Evolutionary conservation across 495 filamentous ascomycete genomes (phyloP), one percentile per base, ranked within the genome.

Genomic region (Friedmanniomyces simplex): DNA sequence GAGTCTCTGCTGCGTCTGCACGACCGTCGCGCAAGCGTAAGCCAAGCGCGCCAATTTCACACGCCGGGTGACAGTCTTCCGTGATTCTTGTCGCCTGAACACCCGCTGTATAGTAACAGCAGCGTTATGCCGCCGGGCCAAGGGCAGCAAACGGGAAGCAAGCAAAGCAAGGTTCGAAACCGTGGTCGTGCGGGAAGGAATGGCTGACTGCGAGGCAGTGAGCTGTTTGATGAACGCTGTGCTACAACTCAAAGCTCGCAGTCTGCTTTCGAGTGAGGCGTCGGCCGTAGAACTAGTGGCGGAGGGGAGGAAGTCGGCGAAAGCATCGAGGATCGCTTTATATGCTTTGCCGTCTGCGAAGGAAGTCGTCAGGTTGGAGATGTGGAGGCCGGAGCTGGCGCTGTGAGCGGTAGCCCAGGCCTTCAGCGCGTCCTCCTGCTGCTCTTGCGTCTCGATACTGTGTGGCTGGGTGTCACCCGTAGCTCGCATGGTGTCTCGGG

Each of bases 321-420:
- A 86, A 51, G 82, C 79, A 25, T 80, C 73, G 11, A 85, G 73
- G 47, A 86, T 84, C 41, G 72, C 72, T 52, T 71, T 74, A 58
- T 83, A 82, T 39, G 80, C 71, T 42, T 63, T 70, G 36, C 77
- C 77, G 62, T 84, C 74, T 11, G 80, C 73, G 65, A 87, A 84
- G 46, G 76, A 75, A 12, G 80, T 83, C 8, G 76, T 83, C 59
- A 85, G 67, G 43, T 85, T 84, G 28, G 68, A 58, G 30, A 85
- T 67, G 1, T 63, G 61, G 18, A 82, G 56, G 11, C 72, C 73
- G 50, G 76, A 71, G n/a, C 74, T 60, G 18, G 65, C 63, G 13
- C 75, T 78, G 30, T 83, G 71, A 46, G 67, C 66, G 24, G 66
- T 63, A 2, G 80, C 78, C 83, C 83, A 87, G 30, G 71, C 68